Base-by-base conservation (phyloP, 2,329 filamentous ascomycete species). In the Penicillium occitanis region DNA sequence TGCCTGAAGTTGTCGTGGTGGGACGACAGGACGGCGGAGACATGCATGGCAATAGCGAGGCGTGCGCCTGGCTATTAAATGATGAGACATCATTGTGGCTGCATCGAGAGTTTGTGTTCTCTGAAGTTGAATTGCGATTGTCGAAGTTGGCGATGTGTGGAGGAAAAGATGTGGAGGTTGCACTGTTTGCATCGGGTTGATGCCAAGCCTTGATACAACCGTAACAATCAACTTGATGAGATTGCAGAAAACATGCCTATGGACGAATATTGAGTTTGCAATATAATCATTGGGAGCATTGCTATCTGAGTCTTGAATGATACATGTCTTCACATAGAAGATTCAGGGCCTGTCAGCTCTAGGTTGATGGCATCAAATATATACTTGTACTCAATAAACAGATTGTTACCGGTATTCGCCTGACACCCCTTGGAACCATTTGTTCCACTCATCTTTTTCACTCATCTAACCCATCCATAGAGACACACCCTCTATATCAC, bases 51-150 rank as follows among this genome's bases (percentile, higher is more conserved):
- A 64, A 44, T 76, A 70, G 66, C 72, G 70, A 58, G 76, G 73
- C 79, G 82, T 79, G 72, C 80, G 79, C 67, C 77, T 71, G 42
- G 77, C 66, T 53, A 73, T 70, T 40, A 74, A 66, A 46, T 76
- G 77, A 66, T 75, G 75, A 33, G 71, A 72, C 28, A 79, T 71
- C 78, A 80, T 75, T 57, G 62, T 48, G 53, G 53, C 40, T 55
- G 48, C 35, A 28, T 53, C 3, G 57, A 33, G 30, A 33, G 7
- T 33, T 8, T 33, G 30, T 33, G 7, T 8, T 33, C 7, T 33
- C 30, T 33, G 30, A 33, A 2, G 63, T 59, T 25, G 53, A 48
- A 19, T 35, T 46, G 61, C 35, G 10, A 25, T 58, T 46, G 35
- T 40, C 35, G 40, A 25, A 35, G 55, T 44, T 60, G 57, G n/a